These are phyloP conservation scores for Daldinia concentrica DNA, from an alignment of 495 filamentous ascomycete genomes.

Conservation along the genomic window DNA sequence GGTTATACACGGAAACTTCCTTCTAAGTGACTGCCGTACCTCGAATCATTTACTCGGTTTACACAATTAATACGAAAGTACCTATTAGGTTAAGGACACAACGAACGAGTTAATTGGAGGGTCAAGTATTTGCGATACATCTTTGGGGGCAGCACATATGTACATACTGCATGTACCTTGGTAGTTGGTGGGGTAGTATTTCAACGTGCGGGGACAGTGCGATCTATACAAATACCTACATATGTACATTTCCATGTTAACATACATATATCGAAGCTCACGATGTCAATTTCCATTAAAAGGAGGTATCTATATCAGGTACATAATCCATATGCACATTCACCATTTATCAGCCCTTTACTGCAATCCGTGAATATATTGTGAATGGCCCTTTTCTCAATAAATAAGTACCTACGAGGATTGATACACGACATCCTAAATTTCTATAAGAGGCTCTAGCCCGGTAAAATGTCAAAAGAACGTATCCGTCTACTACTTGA, in stretches of 20 bases:
- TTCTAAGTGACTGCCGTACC: background rate
- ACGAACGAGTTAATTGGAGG: background rate
- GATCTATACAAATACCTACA: background rate
- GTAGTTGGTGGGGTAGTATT: conserved; percentile 1
- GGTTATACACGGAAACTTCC: background rate
- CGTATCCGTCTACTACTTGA: background rate
- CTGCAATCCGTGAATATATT: no score
- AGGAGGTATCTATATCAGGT: no score
- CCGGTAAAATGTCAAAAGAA: no score
- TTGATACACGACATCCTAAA: background rate
- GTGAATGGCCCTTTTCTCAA: no score
- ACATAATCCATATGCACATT: no score
- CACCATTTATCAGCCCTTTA: background rate
- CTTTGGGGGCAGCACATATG: background rate
- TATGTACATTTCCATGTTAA: background rate
- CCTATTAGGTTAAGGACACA: background rate
- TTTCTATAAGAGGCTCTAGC: background rate
- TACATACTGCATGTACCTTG: background rate
- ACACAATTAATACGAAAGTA: background rate
- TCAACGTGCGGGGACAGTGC: background rate
- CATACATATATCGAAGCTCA: no score
- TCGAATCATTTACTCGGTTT: background rate
- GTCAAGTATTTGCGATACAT: background rate
- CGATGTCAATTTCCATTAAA: no score
- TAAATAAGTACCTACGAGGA: background rate